Conservation (phyloP, 1,284 basidiomycete genomes). For the Tremellales sp. region DNA sequence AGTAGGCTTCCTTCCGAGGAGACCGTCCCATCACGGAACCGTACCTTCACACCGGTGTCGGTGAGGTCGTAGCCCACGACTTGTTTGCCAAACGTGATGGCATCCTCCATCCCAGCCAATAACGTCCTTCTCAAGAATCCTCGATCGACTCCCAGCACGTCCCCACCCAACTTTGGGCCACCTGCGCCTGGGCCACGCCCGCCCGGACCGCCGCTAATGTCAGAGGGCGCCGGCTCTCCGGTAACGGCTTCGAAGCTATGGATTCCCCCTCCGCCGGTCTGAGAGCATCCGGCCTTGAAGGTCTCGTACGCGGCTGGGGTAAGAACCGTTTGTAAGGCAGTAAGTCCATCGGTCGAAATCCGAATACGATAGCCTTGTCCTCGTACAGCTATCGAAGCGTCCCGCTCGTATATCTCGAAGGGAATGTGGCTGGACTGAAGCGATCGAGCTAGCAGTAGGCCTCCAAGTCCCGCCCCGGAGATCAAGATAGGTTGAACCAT, state of each 20-base stretch:
- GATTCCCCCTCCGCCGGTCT: constrained; percentile 12
- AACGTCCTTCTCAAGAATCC: constrained; percentile 8
- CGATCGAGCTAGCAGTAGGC: constrained; percentile 12
- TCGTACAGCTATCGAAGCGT: constrained; percentile 6
- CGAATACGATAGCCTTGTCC: constrained; percentile 14
- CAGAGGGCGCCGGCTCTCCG: constrained; percentile 4
- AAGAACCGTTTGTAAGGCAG: constrained; percentile 11
- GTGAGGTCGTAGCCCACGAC: constrained; percentile 11
- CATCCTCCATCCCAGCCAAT: constrained; percentile 5
- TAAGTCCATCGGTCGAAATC: constrained; percentile 7
- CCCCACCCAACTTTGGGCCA: no score
- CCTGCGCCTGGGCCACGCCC: no score
- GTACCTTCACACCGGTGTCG: constrained; percentile 4
- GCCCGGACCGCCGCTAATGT: no score
- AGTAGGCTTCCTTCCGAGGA: constrained; percentile 9
- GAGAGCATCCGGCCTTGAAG: constrained; percentile 6
- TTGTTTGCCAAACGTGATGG: constrained; percentile 5
- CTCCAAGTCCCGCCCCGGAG: constrained; percentile 54
- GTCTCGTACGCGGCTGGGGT: constrained; percentile 2
- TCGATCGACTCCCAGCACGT: constrained; percentile 8
- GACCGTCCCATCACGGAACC: constrained; percentile 7
- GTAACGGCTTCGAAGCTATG: constrained; percentile 5
- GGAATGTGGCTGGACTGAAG: constrained; percentile 10
- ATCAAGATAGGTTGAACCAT: constrained; percentile 57
- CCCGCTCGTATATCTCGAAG: constrained; percentile 11